Evolutionary conservation across 192 early-diverging fungal species (phyloP).

Genomic region (Coemansia sp.): DNA sequence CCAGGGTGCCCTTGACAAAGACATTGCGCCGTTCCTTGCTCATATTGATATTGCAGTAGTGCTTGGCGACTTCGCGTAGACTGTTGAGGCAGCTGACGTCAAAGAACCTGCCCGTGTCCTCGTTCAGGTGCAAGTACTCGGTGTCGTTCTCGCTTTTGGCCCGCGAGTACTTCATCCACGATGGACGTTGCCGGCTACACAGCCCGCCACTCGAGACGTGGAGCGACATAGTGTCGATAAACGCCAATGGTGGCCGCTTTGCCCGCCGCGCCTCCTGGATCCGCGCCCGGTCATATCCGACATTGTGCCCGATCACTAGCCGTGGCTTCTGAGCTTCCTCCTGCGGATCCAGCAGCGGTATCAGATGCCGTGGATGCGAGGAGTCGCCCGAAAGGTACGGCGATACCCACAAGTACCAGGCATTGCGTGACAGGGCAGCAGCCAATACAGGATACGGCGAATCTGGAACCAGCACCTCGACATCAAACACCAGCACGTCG

Average conservation of each 20-base stretch:
- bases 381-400: slow-evolving; percentile 61
- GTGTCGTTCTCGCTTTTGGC: slow-evolving; percentile 43
- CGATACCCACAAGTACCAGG: slow-evolving; percentile 93
- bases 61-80: slow-evolving; percentile 69
- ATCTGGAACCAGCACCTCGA: slow-evolving; percentile 67
- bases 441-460: slow-evolving; percentile 79
- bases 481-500: slow-evolving; percentile 75
- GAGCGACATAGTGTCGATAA: slow-evolving; percentile 90
- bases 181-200: slow-evolving; percentile 78
- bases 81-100: slow-evolving; percentile 59
- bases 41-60: slow-evolving; percentile 64
- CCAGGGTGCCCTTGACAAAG: slow-evolving; percentile 55
- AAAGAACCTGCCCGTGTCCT: slow-evolving; percentile 48
- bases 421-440: slow-evolving; percentile 58
- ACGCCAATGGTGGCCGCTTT: slow-evolving; percentile 53
- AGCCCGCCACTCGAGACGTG: slow-evolving; percentile 86
- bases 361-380: slow-evolving; percentile 49
- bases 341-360: slow-evolving; percentile 54
- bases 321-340: slow-evolving; percentile 17
- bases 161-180: slow-evolving; percentile 70
- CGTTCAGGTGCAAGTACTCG: slow-evolving; percentile 47
- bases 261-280: slow-evolving; percentile 79
- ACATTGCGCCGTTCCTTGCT: slow-evolving; percentile 59
- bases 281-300: slow-evolving; percentile 85
- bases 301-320: slow-evolving; percentile 84